Evolutionary conservation across 2,329 filamentous ascomycete genomes (phyloP), one percentile per base, ranked within the genome.

Genomic region (Neurospora sp.): DNA sequence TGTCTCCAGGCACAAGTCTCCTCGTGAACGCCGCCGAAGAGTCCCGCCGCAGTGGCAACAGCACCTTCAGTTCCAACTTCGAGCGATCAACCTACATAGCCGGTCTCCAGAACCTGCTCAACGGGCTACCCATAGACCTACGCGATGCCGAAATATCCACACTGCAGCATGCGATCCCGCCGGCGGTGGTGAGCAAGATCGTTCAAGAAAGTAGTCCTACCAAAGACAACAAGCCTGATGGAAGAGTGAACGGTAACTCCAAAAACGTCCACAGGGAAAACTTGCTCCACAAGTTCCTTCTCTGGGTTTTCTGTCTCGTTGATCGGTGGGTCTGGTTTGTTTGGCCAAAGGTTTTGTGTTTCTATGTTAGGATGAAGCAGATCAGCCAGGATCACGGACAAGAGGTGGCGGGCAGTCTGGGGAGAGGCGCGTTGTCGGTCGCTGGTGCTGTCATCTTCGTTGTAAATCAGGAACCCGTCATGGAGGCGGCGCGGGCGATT

Each of bases 71-170:
- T 52, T 71, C 80, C 2, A 75, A 77, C 19, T 84, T 88, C 74
- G 85, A 86, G 68, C 84, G 89, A 39, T 87, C 88, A 72, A 83
- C 90, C 15, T 91, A 90, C 76, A 79, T 91, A 66, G 87, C 91
- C 73, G 85, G 87, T 70, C 79, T 90, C 6, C 85, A 86, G 3
- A 91, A 90, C 76, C 81, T 91, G 39, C 81, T 91, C 23, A 85
- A 84, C 72, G 89, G 85, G 7, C 81, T 91, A 0, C 89, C 89
- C 0, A 71, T 78, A 2, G 81, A 89, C 67, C 82, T 91, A 33
- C 84, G 84, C 39, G 78, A 79, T 3, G 83, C 85, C 72, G 89
- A 91, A 76, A 76, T 79, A 40, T 75, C 84, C 28, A 83, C 82
- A 66, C 79, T 90, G 3, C 82, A 82, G 52, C 81, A 81, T 28